Evolutionary conservation across 208 protist species (phyloP), one percentile per base, ranked within the genome.

Genomic region (Trypanosoma mega): DNA sequence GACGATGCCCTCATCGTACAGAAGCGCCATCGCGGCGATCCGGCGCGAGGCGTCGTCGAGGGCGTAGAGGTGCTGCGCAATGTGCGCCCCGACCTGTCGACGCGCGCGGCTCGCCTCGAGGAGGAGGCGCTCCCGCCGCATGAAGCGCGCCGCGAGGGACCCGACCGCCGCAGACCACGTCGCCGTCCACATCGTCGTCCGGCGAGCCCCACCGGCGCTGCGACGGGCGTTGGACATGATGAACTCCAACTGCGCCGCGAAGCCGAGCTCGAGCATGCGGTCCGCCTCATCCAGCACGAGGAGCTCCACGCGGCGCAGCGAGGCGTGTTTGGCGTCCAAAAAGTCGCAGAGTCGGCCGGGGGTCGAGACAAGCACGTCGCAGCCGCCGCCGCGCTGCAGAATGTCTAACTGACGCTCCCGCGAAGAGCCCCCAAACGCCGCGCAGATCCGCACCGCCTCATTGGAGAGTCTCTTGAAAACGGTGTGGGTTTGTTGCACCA

Each of bases 261-360:
- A 51, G 61, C 66, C 64, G 54, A 76, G 64, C 74, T 98, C 97
- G 18, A 99, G 76, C 95, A 99, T 98, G 20, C 96, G 80, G 70
- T 99, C 97, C 7, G 93, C 96, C 52, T 98, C 97, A 69, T 99
- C 97, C 23, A 98, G 80, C 16, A 95, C 82, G 20, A 99, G 66
- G 55, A 96, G 97, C 41, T 78, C 81, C 30, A 97, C 72, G 21
- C 63, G 16, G 2, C 73, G 48, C 1, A 98, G 57, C 12, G 64
- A 75, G 8, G 99, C 78, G 18, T 53, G 30, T 27, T 71, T 75
- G 7, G 45, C 61, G 30, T 60, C 52, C 23, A 82, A 41, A 57
- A 92, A 51, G 47, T 87, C 72, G 37, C 69, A 54, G n/a, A 97
- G 72, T 21, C 79, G 63, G 29, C 75, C 80, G 9, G 89, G 89